Evolutionary conservation across 2,329 filamentous ascomycete species (phyloP), one percentile per base, ranked within the genome.

Genomic region (Trichocomaceae sp.): DNA sequence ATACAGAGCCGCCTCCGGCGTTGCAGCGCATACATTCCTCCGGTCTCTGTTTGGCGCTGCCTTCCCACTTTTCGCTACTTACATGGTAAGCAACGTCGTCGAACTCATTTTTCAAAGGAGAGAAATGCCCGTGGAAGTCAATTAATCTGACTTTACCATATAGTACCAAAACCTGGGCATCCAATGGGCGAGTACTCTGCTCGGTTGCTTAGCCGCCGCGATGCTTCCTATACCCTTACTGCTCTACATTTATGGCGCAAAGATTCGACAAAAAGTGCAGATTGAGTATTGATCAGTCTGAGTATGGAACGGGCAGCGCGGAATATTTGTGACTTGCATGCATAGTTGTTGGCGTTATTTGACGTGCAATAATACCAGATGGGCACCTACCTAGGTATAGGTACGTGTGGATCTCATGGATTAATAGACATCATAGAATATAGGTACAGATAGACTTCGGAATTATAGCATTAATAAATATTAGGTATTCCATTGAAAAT

Each of bases 1-100:
- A 85, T 62, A 46, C 86, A 81, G 61, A 82, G 83, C 76, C 0
- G 81, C 81, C 1, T 79, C 76, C 17, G 81, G 79, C 2, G 74
- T 81, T 52, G 79, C 79, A 0, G 78, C 79, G 0, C 78, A 78
- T 58, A 78, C 72, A 3, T 75, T 79, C 56, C 63, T 78, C n/a
- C 70, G 76, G 13, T 72, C 69, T 6, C 50, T 66, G 10, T 60
- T 64, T 15, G 71, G 67, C 0, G 69, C 69, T 17, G 64, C 61
- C 8, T 73, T 73, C 47, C 68, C 69, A 13, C 65, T 71, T 8
- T 69, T 71, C 48, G 60, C 65, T n/a, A 61, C 54, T 15, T 66
- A 68, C 50, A 69, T 71, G 66, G 66, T 58, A 64, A 72, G 78
- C 1, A 77, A 74, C 23, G 23, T 26, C 23, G 4, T 26, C 7